phyloP scores from a whole-genome alignment of 2,329 filamentous ascomycete species.

The Calcarisporium arbuscula region DNA sequence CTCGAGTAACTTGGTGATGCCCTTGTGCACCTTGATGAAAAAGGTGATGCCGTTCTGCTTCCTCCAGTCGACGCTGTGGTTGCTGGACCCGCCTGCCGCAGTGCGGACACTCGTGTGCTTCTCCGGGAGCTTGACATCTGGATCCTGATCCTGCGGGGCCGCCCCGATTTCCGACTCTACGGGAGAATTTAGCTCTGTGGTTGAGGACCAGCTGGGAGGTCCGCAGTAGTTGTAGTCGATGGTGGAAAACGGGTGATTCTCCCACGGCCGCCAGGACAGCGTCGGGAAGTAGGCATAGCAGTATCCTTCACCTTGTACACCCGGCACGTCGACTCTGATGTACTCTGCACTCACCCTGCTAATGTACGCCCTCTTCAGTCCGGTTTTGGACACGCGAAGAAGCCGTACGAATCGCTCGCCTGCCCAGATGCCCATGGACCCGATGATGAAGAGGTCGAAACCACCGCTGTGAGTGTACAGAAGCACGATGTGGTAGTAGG shows the following conservation, averaged over 20 bases:
- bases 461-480: constrained; percentile 33
- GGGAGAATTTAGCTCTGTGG: no score
- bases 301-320: constrained; percentile 19
- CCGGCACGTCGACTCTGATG: constrained; percentile 20
- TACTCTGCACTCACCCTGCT: constrained; percentile 22
- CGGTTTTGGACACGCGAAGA: constrained; percentile 10
- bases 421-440: constrained; percentile 18
- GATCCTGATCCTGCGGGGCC: constrained; percentile 1
- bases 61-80: not conserved
- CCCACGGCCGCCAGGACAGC: constrained; percentile 24
- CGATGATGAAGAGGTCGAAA: constrained; percentile 28
- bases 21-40: constrained; percentile 17
- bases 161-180: not conserved
- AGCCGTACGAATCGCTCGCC: constrained; percentile 17
- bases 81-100: not conserved
- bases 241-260: constrained; percentile 26
- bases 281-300: constrained; percentile 24
- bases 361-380: constrained; percentile 21
- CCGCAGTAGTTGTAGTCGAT: constrained; percentile 15
- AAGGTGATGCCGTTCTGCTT: constrained; percentile 18
- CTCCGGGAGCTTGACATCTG: constrained; percentile 9
- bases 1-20: constrained; percentile 17
- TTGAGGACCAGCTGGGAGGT: no score
- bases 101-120: constrained; percentile 1
- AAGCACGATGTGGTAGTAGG: constrained; percentile 32